A percentile compares a stretch with the other conserved stretches of the same genome.
These are phyloP conservation scores for Phytophthora idaei DNA, from an alignment of 352 stramenopile species.

Conservation along the genomic window DNA sequence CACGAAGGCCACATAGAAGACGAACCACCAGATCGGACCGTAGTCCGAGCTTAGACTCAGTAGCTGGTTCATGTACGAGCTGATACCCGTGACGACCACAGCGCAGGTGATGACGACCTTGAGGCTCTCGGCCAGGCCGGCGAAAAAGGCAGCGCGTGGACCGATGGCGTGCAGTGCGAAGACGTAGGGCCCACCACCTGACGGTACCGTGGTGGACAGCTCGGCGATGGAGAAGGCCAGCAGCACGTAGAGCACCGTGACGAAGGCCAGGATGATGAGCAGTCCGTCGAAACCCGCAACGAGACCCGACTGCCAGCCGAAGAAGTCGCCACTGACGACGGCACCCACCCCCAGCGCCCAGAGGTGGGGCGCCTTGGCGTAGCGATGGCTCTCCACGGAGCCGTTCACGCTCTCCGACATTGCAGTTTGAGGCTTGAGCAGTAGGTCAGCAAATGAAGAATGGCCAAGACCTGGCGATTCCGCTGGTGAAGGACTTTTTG, in stretches of 20 bases:
- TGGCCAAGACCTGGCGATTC: conserved; percentile 1
- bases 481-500: conserved; percentile 7
- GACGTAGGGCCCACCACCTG: conserved; percentile 62
- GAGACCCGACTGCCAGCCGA: conserved; percentile 64
- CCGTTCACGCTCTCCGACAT: conserved; percentile 29
- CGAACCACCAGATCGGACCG: conserved; percentile 56
- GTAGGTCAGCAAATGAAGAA: conserved; percentile 12
- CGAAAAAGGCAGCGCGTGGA: conserved; percentile 60
- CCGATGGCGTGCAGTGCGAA: conserved; percentile 72
- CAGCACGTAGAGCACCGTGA: conserved; percentile 67
- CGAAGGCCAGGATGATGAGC: conserved; percentile 60
- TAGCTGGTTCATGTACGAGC: conserved; percentile 70
- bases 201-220: conserved; percentile 60
- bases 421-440: conserved; percentile 2
- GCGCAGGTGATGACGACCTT: conserved; percentile 73
- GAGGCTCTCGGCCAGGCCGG: conserved; percentile 65
- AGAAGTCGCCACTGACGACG: conserved; percentile 67
- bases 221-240: conserved; percentile 77
- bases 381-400: conserved; percentile 29
- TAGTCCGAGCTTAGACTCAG: conserved; percentile 44
- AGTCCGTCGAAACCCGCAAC: conserved; percentile 63
- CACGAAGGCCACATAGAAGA: conserved; percentile 73
- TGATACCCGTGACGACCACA: conserved; percentile 68
- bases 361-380: conserved; percentile 59
- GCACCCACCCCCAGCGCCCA: conserved; percentile 64